Evolutionary conservation across 805 yeast genomes (phyloP), one percentile per base, ranked within the genome.

Genomic region (Saturnispora sekii): DNA sequence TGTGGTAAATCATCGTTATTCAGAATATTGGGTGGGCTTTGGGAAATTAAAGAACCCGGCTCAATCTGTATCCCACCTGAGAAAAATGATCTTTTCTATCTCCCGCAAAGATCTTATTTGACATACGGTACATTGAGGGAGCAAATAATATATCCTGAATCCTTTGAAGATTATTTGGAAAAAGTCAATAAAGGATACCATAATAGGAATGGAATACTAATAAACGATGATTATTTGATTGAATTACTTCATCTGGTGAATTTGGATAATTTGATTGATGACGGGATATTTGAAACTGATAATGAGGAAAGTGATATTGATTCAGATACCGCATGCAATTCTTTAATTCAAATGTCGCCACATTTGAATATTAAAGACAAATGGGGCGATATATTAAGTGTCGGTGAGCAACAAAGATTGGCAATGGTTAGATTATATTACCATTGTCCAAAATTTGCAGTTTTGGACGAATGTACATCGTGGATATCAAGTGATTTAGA

Each of bases 1-100:
- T 84, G 95, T 51, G 97, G 97, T 26, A 89, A 89, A 64, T 88
- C 96, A 0, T 89, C 97, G 0, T 67, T 89, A 46, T 89, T 89
- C 62, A 75, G 97, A 58, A 76, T 89, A 56, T 72, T 89, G 39
- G 96, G 97, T 45, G 96, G 96, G 0, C 69, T 89, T 52, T 89
- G 97, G 97, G 95, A 93, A 3, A 80, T 88, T 16, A 68, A 73
- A 38, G 62, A 65, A 10, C 67, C 69, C 1, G 81, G 81, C 10
- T 60, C 64, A 18, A 72, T 85, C 34, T 73, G 73, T 5, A 76
- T 84, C 26, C 95, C 95, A 6, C 69, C 70, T 35, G 66, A 75
- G 3, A 74, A 75, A 54, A 76, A 78, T 42, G 79, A 76, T 46
- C 78, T 89, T 57, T 89, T 88, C 59, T 89, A 89, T 63, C 73